Evolutionary conservation across 2,329 filamentous ascomycete species (phyloP).

Genomic region (Macrophomina tecta): DNA sequence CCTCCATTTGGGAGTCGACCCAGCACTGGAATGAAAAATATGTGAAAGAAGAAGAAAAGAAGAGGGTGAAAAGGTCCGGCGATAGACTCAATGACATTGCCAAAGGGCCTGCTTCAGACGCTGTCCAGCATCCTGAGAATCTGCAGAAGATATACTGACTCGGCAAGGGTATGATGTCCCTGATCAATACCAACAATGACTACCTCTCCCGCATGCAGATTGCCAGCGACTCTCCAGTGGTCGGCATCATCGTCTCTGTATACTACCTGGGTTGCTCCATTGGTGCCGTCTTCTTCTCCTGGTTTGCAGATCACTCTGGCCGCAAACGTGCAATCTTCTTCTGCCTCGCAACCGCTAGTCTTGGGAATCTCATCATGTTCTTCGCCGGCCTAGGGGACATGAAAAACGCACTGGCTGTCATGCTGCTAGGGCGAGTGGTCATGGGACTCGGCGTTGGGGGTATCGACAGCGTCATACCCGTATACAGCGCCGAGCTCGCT

Average conservation of each 20-base stretch:
- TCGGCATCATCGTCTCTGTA: slow-evolving; percentile 65
- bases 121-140: neutral
- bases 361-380: slow-evolving; percentile 68
- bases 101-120: neutral
- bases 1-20: too few relatives aligned
- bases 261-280: slow-evolving; percentile 68
- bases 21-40: too few relatives aligned
- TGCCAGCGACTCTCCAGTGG: slow-evolving; percentile 54
- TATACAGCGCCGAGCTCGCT: slow-evolving; percentile 64
- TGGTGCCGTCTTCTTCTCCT: slow-evolving; percentile 64
- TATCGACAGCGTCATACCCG: slow-evolving; percentile 66
- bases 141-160: neutral
- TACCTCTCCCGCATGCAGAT: slow-evolving; percentile 67
- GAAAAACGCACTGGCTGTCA: slow-evolving; percentile 52
- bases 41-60: too few relatives aligned
- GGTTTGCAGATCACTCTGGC: slow-evolving; percentile 59
- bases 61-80: too few relatives aligned
- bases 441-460: slow-evolving; percentile 66
- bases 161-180: slow-evolving; percentile 56
- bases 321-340: slow-evolving; percentile 62
- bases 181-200: slow-evolving; percentile 61
- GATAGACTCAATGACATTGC: too few relatives aligned
- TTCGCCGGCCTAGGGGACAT: slow-evolving; percentile 57
- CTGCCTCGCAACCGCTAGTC: slow-evolving; percentile 59
- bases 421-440: slow-evolving; percentile 58